phyloP scores from a whole-genome alignment of 108 stramenopile genomes.

The Cyclotella sp. region DNA sequence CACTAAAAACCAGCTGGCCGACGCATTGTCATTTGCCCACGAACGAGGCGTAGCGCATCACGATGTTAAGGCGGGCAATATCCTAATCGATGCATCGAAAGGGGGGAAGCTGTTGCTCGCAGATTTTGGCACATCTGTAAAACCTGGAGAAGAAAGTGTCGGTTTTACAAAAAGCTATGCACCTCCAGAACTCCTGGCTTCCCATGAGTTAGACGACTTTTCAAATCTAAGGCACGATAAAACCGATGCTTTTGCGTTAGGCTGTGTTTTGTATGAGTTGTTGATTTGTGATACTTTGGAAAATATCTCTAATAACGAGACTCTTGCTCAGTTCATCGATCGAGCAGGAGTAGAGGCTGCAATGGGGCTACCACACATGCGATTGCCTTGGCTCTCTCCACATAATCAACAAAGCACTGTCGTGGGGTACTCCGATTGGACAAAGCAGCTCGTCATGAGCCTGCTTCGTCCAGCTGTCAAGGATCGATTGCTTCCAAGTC shows the following conservation, averaged over 20 bases:
- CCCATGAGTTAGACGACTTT: constrained; percentile 41
- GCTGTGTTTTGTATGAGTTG: constrained; percentile 49
- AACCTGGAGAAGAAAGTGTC: constrained; percentile 41
- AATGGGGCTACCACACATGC: constrained; percentile 16
- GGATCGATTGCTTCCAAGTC: constrained; percentile 32
- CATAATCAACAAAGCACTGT: background rate
- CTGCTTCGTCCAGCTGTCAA: constrained; percentile 34
- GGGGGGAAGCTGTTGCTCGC: constrained; percentile 50
- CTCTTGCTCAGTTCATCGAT: constrained; percentile 40
- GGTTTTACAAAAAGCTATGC: constrained; percentile 51
- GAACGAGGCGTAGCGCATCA: constrained; percentile 45
- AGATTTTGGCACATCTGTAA: constrained; percentile 51
- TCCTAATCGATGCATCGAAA: constrained; percentile 44
- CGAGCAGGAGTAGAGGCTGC: constrained; percentile 41
- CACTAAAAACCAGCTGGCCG: constrained; percentile 3
- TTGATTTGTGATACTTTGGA: constrained; percentile 26
- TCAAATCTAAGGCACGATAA: constrained; percentile 29
- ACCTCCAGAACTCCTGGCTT: constrained; percentile 48
- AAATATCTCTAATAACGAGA: constrained; percentile 32
- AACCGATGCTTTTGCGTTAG: constrained; percentile 44
- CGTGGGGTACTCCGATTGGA: constrained; percentile 44
- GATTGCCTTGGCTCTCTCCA: constrained; percentile 44
- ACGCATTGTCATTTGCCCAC: constrained; percentile 47
- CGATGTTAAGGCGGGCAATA: constrained; percentile 47
- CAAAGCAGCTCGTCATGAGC: constrained; percentile 31